Conservation (phyloP, 345 rosid genomes). For the Psidium guajava region DNA sequence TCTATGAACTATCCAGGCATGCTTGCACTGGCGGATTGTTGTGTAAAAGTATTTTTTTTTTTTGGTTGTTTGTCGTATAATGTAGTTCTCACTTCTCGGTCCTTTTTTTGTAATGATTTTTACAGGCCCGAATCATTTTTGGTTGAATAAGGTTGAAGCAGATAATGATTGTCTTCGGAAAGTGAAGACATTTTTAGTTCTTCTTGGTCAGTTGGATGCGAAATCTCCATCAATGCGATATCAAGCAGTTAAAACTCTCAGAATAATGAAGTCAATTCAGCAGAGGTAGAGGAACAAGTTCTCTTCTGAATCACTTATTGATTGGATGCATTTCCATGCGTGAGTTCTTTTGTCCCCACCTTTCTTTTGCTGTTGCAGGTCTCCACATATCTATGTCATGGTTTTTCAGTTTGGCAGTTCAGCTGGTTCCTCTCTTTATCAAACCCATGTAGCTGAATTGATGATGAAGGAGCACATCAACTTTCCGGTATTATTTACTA, state of each 20-base stretch:
- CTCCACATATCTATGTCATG: slow-evolving; percentile 45
- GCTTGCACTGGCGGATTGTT: neutral
- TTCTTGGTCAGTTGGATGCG: slow-evolving; percentile 40
- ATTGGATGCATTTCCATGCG: neutral
- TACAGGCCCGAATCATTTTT: slow-evolving; percentile 60
- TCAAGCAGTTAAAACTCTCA: slow-evolving; percentile 24
- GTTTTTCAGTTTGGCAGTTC: slow-evolving; percentile 43
- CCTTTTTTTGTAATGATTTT: neutral
- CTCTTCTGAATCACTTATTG: neutral
- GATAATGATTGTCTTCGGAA: slow-evolving; percentile 27
- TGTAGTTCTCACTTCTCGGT: neutral
- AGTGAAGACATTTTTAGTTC: slow-evolving; percentile 35
- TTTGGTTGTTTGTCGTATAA: neutral
- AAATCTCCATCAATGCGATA: slow-evolving; percentile 14
- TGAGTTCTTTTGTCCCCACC: neutral
- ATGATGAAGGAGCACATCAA: slow-evolving; percentile 57
- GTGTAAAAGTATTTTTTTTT: neutral
- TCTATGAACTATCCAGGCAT: neutral
- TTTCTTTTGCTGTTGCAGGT: slow-evolving; percentile 23
- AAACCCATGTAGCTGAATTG: slow-evolving; percentile 30
- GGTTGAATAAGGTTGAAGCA: slow-evolving; percentile 52
- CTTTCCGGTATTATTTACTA: slow-evolving; percentile 60
- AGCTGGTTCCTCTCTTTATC: slow-evolving; percentile 29
- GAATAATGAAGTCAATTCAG: slow-evolving; percentile 58
- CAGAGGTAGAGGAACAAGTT: slow-evolving; percentile 40